These are phyloP conservation scores for Sclerotinia glacialis DNA, from an alignment of 2,329 filamentous ascomycete species.

Conservation along the genomic window DNA sequence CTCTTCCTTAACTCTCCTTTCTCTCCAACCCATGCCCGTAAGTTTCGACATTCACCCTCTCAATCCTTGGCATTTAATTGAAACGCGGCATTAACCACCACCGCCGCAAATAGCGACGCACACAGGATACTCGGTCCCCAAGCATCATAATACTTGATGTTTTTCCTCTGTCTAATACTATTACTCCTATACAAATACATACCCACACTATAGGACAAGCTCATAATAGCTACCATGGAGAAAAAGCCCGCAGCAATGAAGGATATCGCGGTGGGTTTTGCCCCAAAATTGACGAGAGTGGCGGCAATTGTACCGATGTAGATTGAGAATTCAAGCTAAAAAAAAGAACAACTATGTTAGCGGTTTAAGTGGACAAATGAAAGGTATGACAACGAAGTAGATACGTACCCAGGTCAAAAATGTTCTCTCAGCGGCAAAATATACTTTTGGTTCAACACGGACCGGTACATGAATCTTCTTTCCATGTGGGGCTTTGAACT, in stretches of 20 bases:
- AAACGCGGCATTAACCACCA: slow-evolving; percentile 76
- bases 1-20: too few relatives aligned
- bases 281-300: slow-evolving; percentile 77
- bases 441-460: slow-evolving; percentile 95
- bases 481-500: slow-evolving; percentile 71
- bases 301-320: slow-evolving; percentile 86
- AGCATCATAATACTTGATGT: slow-evolving; percentile 88
- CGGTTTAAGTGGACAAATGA: too few relatives aligned
- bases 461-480: slow-evolving; percentile 96
- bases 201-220: slow-evolving; percentile 77
- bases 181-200: slow-evolving; percentile 86
- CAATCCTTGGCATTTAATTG: slow-evolving; percentile 59
- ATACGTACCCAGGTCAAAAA: slow-evolving; percentile 83
- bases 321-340: slow-evolving; percentile 87
- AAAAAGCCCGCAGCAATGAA: slow-evolving; percentile 74
- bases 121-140: slow-evolving; percentile 81
- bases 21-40: neutral
- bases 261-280: slow-evolving; percentile 53
- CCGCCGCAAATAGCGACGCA: slow-evolving; percentile 66
- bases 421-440: slow-evolving; percentile 92
- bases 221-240: slow-evolving; percentile 73
- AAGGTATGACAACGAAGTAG: slow-evolving; percentile 22
- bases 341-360: neutral
- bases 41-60: neutral
- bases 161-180: slow-evolving; percentile 77